These are phyloP conservation scores for Arthromyces matolae DNA, from an alignment of 768 basidiomycete species.

Conservation along the genomic window DNA sequence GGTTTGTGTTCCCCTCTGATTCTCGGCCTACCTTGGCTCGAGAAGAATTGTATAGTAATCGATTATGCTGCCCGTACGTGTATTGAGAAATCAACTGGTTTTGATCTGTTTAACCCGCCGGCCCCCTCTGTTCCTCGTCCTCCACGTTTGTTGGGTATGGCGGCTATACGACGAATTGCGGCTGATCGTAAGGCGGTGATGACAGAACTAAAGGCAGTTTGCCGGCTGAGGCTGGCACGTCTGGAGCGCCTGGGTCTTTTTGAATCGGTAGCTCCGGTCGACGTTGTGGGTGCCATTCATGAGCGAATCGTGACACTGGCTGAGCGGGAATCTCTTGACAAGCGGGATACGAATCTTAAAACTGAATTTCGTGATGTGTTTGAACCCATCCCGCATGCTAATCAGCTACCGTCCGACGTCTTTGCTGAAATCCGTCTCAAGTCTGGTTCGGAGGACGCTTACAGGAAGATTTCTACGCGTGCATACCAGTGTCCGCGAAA, in stretches of 20 bases:
- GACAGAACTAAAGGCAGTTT: not conserved
- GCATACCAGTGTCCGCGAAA: too few species aligned
- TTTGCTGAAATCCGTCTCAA: not conserved
- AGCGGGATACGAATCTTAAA: not conserved
- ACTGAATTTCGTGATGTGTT: not conserved
- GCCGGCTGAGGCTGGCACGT: not conserved
- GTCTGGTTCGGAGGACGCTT: too few species aligned
- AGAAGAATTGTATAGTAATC: not conserved
- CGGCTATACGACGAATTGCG: not conserved
- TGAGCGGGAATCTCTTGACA: not conserved
- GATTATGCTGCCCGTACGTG: not conserved
- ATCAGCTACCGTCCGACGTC: not conserved
- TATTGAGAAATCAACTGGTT: not conserved
- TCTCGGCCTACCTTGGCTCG: not conserved
- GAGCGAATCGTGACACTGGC: not conserved
- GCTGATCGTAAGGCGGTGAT: not conserved
- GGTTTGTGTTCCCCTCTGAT: not conserved
- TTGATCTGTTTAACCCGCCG: not conserved
- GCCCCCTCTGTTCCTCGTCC: not conserved
- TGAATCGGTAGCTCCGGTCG: not conserved
- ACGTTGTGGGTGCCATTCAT: not conserved
- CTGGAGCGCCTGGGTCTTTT: not conserved
- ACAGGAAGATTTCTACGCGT: too few species aligned
- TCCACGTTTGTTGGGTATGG: not conserved
- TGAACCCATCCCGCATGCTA: not conserved